phyloP scores from a whole-genome alignment of 208 protist species.

The Trypanosomatidae sp. region DNA sequence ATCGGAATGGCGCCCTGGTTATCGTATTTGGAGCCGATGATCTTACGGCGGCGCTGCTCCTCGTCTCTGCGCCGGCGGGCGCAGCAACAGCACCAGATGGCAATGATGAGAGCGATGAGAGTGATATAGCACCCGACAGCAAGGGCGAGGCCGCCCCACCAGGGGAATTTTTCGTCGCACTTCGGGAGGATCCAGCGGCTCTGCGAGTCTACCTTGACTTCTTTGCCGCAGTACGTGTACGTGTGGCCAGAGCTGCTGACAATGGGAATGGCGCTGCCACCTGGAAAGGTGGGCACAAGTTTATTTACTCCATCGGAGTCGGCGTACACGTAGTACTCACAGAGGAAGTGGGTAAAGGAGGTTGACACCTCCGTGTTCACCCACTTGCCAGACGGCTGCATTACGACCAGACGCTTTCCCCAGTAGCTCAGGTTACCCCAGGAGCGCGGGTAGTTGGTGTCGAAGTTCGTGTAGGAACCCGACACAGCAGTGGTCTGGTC shows the following conservation, averaged over 20 bases:
- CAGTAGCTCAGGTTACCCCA: conserved; percentile 47
- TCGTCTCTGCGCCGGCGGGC: conserved; percentile 23
- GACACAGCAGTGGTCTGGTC: conserved; percentile 6
- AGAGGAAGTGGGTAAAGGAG: conserved; percentile 41
- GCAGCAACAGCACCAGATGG: conserved; percentile 50
- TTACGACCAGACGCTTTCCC: conserved; percentile 36
- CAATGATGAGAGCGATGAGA: conserved; percentile 46
- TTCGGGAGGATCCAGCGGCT: conserved; percentile 30
- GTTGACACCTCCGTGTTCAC: conserved; percentile 37
- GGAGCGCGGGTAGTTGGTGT: conserved; percentile 26
- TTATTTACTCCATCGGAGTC: conserved; percentile 32
- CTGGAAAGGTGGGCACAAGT: conserved; percentile 44
- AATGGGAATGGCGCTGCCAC: conserved; percentile 33
- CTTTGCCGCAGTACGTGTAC: conserved; percentile 38
- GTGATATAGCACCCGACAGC: conserved; percentile 34
- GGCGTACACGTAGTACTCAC: conserved; percentile 57
- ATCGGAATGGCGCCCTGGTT: conserved; percentile 39
- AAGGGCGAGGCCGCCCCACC: conserved; percentile 58
- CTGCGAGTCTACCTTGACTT: conserved; percentile 24
- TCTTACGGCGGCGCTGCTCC: conserved; percentile 24
- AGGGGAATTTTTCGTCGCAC: conserved; percentile 40
- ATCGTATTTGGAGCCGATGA: conserved; percentile 19
- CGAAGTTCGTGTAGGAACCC: conserved; percentile 33
- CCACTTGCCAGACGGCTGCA: conserved; percentile 44
- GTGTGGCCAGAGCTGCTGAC: conserved; percentile 9